These are phyloP conservation scores for Brassica hybrid DNA, from an alignment of 441 rosid species.

Conservation along the genomic window DNA sequence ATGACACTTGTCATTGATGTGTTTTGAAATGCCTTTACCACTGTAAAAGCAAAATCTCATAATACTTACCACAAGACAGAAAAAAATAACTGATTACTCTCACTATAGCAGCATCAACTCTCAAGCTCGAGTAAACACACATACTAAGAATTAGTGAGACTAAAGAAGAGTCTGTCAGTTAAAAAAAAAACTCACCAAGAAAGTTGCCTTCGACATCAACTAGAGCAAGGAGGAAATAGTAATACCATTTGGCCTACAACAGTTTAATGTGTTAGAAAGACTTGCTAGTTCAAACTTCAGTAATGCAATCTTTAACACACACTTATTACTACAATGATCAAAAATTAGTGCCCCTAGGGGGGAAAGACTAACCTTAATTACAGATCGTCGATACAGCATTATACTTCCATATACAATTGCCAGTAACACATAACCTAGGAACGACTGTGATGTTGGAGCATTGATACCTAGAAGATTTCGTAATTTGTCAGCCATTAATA, in stretches of 20 bases:
- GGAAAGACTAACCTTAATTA: conserved; percentile 59
- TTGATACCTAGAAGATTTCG: conserved; percentile 58
- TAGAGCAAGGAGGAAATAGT: conserved; percentile 72
- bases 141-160: too few species aligned
- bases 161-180: too few species aligned
- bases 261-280: background rate
- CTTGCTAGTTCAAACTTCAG: too few species aligned
- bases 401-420: conserved; percentile 74
- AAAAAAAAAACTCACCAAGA: conserved; percentile 71
- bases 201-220: conserved; percentile 91
- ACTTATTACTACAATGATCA: too few species aligned
- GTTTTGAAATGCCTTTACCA: conserved; percentile 92
- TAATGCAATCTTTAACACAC: too few species aligned
- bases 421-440: conserved; percentile 69
- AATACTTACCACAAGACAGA: too few species aligned
- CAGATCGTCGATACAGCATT: conserved; percentile 59
- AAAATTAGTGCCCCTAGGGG: too few species aligned
- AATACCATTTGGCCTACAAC: conserved; percentile 89
- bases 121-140: too few species aligned
- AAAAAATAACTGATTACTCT: too few species aligned
- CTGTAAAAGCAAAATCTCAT: conserved; percentile 44
- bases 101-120: too few species aligned
- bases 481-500: conserved; percentile 2
- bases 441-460: conserved; percentile 87
- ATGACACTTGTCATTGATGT: conserved; percentile 92